Evolutionary conservation across 352 stramenopile species (phyloP).

Genomic region (Pythium guiyangense): DNA sequence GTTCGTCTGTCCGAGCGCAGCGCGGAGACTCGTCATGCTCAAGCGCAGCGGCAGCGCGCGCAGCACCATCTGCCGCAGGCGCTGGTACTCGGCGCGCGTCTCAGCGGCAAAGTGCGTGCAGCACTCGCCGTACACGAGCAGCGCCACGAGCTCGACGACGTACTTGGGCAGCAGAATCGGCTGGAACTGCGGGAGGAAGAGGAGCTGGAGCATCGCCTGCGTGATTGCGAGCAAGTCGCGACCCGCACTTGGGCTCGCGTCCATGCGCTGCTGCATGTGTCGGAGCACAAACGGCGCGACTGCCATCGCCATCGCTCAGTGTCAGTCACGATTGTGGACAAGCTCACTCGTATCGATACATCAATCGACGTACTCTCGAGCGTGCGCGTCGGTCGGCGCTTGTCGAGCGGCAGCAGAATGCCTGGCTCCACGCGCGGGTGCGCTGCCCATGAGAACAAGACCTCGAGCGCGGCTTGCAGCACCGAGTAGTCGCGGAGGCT

Average conservation of each 20-base stretch:
- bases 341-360: background rate
- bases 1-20: constrained; percentile 45
- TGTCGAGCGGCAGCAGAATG: constrained; percentile 50
- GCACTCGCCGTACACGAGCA: constrained; percentile 54
- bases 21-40: constrained; percentile 71
- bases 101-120: constrained; percentile 6
- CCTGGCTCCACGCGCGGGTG: constrained; percentile 47
- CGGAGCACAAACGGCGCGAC: constrained; percentile 51
- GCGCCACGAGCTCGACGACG: constrained; percentile 59
- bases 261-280: constrained; percentile 21
- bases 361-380: constrained; percentile 50
- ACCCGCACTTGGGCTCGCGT: constrained; percentile 6
- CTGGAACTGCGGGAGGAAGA: constrained; percentile 68
- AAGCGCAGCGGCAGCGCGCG: constrained; percentile 54
- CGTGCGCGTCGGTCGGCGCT: constrained; percentile 74
- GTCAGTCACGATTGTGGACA: constrained; percentile 1
- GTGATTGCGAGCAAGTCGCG: constrained; percentile 37
- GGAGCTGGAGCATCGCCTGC: constrained; percentile 46
- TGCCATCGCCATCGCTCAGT: constrained; percentile 7
- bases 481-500: constrained; percentile 83
- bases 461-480: constrained; percentile 71
- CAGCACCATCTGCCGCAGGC: constrained; percentile 37
- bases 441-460: constrained; percentile 68
- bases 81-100: constrained; percentile 29
- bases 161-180: constrained; percentile 81